Percentiles rank a stretch among this genome's conserved stretches.
Conservation (phyloP, 768 basidiomycete species). For the Mycena crocata region DNA sequence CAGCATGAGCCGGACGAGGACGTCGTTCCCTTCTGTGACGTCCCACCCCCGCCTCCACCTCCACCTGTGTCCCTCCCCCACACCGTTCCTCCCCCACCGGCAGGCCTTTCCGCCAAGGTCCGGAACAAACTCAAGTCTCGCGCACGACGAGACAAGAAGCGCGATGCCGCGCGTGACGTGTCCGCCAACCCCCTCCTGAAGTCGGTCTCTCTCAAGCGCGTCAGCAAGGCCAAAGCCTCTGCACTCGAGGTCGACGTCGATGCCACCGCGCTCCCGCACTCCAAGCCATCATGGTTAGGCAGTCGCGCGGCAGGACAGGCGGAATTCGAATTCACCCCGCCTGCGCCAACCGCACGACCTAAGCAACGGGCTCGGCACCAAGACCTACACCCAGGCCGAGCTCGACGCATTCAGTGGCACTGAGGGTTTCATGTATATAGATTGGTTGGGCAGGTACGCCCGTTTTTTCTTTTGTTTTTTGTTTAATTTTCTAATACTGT, state of each 20-base stretch:
- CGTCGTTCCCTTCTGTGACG: not conserved
- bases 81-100: not conserved
- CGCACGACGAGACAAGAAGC: not conserved
- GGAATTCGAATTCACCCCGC: not conserved
- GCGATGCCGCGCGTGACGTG: not conserved
- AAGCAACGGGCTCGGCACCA: not conserved
- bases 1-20: not conserved
- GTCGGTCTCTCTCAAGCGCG: not conserved
- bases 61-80: no score
- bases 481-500: not conserved
- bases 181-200: not conserved
- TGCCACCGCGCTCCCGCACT: conserved; percentile 8
- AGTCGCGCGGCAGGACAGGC: not conserved
- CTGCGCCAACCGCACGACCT: not conserved
- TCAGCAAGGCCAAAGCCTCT: not conserved
- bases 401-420: not conserved
- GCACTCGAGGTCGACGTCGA: not conserved
- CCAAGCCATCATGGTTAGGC: conserved; percentile 20
- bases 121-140: not conserved
- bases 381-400: not conserved
- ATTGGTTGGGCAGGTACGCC: conserved; percentile 18
- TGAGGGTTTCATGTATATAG: conserved; percentile 5
- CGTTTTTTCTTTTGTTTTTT: not conserved
- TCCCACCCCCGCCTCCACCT: not conserved
- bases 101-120: not conserved